Conservation (phyloP, 2,329 filamentous ascomycete species). For the Hymenoscyphus scutula region DNA sequence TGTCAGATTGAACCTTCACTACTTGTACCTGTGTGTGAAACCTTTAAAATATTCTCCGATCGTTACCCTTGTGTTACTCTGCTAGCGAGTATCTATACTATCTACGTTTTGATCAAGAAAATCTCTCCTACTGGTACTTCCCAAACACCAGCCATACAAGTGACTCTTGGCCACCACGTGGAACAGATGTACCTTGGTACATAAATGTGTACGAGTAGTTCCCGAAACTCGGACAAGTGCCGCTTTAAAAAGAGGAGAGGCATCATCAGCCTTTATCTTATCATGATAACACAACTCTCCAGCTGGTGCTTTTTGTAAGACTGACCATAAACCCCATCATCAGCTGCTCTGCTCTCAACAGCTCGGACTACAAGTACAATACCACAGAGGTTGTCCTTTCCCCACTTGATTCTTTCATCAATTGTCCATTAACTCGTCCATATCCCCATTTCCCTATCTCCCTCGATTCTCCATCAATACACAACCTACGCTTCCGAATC, state of each 20-base stretch:
- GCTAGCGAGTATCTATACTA: not conserved
- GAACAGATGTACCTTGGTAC: not conserved
- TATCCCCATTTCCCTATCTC: not conserved
- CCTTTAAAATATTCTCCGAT: not conserved
- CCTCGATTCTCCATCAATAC: conserved; percentile 3
- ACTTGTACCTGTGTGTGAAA: not conserved
- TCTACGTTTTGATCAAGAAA: not conserved
- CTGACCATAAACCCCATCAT: not conserved
- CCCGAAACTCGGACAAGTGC: not conserved
- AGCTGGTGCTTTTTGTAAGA: not conserved
- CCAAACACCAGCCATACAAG: not conserved
- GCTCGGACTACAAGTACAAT: not conserved
- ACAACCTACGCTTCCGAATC: not conserved
- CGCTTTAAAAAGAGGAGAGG: not conserved
- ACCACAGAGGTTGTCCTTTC: not conserved
- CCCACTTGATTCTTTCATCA: not conserved
- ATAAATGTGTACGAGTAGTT: not conserved
- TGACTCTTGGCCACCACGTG: not conserved
- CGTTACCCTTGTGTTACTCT: not conserved
- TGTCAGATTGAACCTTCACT: not conserved
- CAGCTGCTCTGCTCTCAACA: not conserved
- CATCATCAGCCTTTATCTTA: not conserved
- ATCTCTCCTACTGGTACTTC: not conserved
- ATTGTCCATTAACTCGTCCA: not conserved
- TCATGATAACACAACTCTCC: conserved; percentile 2